A percentile compares a stretch with the other conserved stretches of the same genome.
These are phyloP conservation scores for Aspergillus transmontanensis DNA, from an alignment of 2,329 filamentous ascomycete species.

Conservation along the genomic window DNA sequence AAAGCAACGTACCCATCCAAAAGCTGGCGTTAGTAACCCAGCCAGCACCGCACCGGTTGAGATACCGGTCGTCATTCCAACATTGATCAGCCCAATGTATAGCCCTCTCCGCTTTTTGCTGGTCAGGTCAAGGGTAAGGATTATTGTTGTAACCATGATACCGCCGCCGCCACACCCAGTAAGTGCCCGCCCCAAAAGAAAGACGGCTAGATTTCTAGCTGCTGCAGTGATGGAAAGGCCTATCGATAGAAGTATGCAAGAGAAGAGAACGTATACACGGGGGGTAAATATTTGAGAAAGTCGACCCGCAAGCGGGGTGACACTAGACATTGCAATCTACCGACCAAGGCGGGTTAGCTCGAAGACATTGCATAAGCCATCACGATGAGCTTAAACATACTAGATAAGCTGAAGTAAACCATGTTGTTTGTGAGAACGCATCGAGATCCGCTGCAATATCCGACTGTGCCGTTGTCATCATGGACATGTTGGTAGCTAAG, in stretches of 20 bases:
- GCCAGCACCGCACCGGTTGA: constrained; percentile 71
- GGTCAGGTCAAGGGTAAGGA: constrained; percentile 75
- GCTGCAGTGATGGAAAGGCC: constrained; percentile 68
- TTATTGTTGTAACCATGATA: constrained; percentile 71
- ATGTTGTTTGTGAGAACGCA: constrained; percentile 72
- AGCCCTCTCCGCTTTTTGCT: constrained; percentile 69
- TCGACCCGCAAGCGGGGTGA: constrained; percentile 71
- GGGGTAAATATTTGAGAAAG: constrained; percentile 75
- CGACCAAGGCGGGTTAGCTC: constrained; percentile 22
- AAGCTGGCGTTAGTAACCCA: constrained; percentile 62
- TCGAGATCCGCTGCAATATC: constrained; percentile 74
- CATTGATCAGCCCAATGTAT: constrained; percentile 73
- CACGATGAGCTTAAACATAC: constrained; percentile 28
- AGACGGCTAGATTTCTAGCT: constrained; percentile 61
- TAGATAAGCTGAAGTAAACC: constrained; percentile 80
- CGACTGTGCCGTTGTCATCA: constrained; percentile 80
- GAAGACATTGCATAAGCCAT: not conserved
- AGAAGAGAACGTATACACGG: constrained; percentile 63
- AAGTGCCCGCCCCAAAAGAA: constrained; percentile 69
- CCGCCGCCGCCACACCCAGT: constrained; percentile 71
- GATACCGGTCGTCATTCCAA: constrained; percentile 71
- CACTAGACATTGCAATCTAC: constrained; percentile 58
- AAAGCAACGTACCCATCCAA: constrained; percentile 68
- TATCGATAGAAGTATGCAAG: constrained; percentile 60
- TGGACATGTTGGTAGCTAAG: constrained; percentile 70